phyloP scores from a whole-genome alignment of 148 eudicot species.

The Pouteria glomerata region DNA sequence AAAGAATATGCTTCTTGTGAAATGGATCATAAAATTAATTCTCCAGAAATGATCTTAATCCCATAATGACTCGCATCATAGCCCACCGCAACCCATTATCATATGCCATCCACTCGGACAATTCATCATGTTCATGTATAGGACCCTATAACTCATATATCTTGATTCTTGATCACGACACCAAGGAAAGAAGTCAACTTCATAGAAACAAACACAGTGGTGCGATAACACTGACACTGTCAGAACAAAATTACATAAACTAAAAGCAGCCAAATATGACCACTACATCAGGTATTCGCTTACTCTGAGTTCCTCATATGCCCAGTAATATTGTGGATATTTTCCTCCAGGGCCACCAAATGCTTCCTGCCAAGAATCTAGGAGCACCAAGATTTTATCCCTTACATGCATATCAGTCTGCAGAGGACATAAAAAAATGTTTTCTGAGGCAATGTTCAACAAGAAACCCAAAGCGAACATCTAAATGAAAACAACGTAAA shows the following conservation, averaged over 20 bases:
- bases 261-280: neutral
- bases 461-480: neutral
- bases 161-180: neutral
- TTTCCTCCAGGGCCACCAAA: constrained; percentile 87
- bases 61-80: neutral
- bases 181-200: neutral
- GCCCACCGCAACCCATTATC: neutral
- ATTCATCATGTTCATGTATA: neutral
- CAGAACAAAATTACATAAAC: neutral
- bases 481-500: neutral
- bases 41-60: neutral
- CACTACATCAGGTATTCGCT: constrained; percentile 10
- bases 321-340: constrained; percentile 82
- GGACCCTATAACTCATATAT: neutral
- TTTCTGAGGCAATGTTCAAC: neutral
- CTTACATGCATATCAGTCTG: constrained; percentile 82
- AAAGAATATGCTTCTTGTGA: neutral
- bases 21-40: neutral
- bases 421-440: constrained; percentile 10
- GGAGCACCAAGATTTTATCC: constrained; percentile 61
- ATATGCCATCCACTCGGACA: neutral
- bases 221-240: neutral
- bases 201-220: neutral
- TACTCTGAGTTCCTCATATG: constrained; percentile 88
- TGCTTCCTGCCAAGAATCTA: constrained; percentile 94